Conservation (phyloP, 345 rosid genomes). For the Dimocarpus longan region DNA sequence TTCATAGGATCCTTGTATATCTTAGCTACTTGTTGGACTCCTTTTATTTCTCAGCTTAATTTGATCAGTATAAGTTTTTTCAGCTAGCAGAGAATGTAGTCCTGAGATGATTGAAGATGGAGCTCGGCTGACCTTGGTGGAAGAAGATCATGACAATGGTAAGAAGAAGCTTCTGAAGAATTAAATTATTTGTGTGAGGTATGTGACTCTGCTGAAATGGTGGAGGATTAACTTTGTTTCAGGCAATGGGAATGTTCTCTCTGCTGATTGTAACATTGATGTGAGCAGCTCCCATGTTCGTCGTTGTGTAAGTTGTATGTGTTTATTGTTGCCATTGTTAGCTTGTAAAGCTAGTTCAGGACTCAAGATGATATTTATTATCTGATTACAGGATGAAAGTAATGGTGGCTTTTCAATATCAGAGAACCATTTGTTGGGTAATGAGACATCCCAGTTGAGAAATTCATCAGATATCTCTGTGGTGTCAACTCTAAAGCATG, state of each 20-base stretch:
- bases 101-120: conserved; percentile 46
- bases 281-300: conserved; percentile 59
- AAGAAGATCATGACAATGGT: conserved; percentile 46
- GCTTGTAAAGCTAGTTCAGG: conserved; percentile 39
- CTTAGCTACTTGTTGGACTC: not conserved
- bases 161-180: conserved; percentile 28
- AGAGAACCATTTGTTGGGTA: conserved; percentile 41
- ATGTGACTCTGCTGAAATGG: conserved; percentile 20
- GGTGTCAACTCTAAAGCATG: conserved; percentile 41
- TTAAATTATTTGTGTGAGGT: conserved; percentile 13
- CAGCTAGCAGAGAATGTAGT: conserved; percentile 53
- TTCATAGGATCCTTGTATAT: not conserved
- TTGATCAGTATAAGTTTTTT: conserved; percentile 22
- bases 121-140: conserved; percentile 31
- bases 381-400: conserved; percentile 60
- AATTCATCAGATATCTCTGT: conserved; percentile 30
- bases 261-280: conserved; percentile 43
- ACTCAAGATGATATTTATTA: conserved; percentile 56
- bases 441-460: conserved; percentile 32
- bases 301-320: conserved; percentile 99
- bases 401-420: conserved; percentile 46
- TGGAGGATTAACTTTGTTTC: conserved; percentile 23
- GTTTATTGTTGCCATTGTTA: conserved; percentile 65
- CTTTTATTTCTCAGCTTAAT: not conserved
- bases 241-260: conserved; percentile 46